These are phyloP conservation scores for Wallacemonas sp. DNA, from an alignment of 208 protist genomes.

Conservation along the genomic window DNA sequence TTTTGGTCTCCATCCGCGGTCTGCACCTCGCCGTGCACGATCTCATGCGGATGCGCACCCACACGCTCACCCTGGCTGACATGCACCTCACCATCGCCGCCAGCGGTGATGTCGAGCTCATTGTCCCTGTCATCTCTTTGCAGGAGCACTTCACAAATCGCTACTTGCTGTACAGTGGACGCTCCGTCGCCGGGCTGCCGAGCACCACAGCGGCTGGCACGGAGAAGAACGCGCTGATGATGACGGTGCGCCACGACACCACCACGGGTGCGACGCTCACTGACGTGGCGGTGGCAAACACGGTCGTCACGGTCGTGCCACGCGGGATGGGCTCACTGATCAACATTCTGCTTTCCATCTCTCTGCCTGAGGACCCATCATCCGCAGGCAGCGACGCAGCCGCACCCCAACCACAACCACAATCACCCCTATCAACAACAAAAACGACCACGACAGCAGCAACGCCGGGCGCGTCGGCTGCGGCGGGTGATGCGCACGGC, in stretches of 20 bases:
- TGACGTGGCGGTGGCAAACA: constrained; percentile 31
- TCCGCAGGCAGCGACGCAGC: too few species aligned
- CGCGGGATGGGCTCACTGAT: constrained; percentile 63
- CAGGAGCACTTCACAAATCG: constrained; percentile 68
- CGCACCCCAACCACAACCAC: too few species aligned
- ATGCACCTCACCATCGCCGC: constrained; percentile 36
- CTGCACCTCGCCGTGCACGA: constrained; percentile 65
- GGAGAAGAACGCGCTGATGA: constrained; percentile 22
- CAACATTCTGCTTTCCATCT: constrained; percentile 74
- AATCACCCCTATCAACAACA: too few species aligned
- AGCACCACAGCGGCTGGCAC: neutral
- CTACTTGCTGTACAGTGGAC: constrained; percentile 43
- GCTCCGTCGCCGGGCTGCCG: neutral
- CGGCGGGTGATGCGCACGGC: too few species aligned
- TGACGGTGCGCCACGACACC: neutral
- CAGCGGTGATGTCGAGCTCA: constrained; percentile 38
- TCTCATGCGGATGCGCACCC: constrained; percentile 54
- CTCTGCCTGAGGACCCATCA: constrained; percentile 32
- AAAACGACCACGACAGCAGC: neutral
- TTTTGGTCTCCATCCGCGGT: constrained; percentile 51
- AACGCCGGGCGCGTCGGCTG: too few species aligned
- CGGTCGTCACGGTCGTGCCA: constrained; percentile 63
- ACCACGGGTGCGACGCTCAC: constrained; percentile 13
- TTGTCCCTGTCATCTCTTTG: constrained; percentile 42
- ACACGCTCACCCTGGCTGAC: constrained; percentile 50